These are phyloP conservation scores for Microcyclospora pomicola DNA, from an alignment of 2,329 filamentous ascomycete species.

Conservation along the genomic window DNA sequence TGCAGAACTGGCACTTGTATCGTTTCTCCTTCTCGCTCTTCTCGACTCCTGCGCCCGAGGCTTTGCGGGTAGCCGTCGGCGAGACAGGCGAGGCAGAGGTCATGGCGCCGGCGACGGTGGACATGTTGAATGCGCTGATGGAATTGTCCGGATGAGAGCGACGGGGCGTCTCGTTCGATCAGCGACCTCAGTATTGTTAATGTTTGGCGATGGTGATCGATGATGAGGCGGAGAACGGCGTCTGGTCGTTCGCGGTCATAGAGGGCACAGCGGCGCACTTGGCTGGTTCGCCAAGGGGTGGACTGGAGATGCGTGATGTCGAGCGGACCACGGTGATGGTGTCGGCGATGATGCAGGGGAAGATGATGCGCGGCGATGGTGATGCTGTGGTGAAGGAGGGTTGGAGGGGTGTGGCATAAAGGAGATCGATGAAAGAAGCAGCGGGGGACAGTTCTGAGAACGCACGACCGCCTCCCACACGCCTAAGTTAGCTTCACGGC, in stretches of 20 bases:
- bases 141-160: neutral
- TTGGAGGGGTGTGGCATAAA: too few species aligned
- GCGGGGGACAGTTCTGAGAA: too few species aligned
- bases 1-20: constrained; percentile 99
- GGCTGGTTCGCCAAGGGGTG: neutral
- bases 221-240: neutral
- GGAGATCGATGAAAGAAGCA: too few species aligned
- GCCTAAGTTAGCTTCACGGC: too few species aligned
- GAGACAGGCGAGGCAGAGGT: constrained; percentile 52
- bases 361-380: too few species aligned
- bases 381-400: too few species aligned
- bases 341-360: too few species aligned
- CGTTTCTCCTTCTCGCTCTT: constrained; percentile 57
- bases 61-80: constrained; percentile 34
- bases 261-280: neutral
- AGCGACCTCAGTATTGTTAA: constrained; percentile 13
- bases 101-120: constrained; percentile 34
- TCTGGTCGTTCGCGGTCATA: neutral
- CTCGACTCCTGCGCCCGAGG: constrained; percentile 9
- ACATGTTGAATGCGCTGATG: constrained; percentile 5
- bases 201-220: constrained; percentile 5
- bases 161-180: constrained; percentile 5
- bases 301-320: too few species aligned
- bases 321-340: too few species aligned
- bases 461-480: too few species aligned